Base-by-base conservation (phyloP, 352 stramenopile species). In the Pythium pectinolyticum region DNA sequence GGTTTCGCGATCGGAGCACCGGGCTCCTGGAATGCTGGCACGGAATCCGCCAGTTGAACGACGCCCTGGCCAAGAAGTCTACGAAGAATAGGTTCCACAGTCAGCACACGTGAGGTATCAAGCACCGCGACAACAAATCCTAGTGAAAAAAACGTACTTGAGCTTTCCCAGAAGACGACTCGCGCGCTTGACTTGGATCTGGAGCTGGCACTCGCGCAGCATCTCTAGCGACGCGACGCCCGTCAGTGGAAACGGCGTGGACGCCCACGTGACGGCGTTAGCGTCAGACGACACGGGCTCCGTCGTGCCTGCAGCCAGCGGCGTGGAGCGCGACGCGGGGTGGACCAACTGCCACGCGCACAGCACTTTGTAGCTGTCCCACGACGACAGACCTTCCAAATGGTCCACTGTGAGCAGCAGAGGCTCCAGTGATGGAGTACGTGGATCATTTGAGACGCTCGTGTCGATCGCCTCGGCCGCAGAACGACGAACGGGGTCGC, bases 81-180 rank as follows among this genome's bases (percentile, higher is more conserved):
- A 45, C 14, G 17, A 45, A 45, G 11, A 17, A 45, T 19, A 45
- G n/a, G n/a, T n/a, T n/a, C n/a, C n/a, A 45, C 8, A 9, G 37
- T 45, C 37, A 45, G 37, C 37, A n/a, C n/a, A n/a, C n/a, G n/a
- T n/a, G n/a, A n/a, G n/a, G n/a, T n/a, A n/a, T n/a, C n/a, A n/a
- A n/a, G n/a, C n/a, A n/a, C n/a, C n/a, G n/a, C n/a, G n/a, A n/a
- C n/a, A n/a, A n/a, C n/a, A n/a, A n/a, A n/a, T n/a, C n/a, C n/a
- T n/a, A n/a, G n/a, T n/a, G n/a, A n/a, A n/a, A n/a, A n/a, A n/a
- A n/a, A 61, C 59, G 1, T 39, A 63, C 61, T 63, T 69, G 37
- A 69, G 24, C 1, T 46, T 58, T 20, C 61, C 61, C n/a, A n/a
- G 53, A 31, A 52, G 59, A 12, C 61, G 61, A 31, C 61, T 69